These are phyloP conservation scores for Coriolopsis trogii DNA, from an alignment of 1,284 basidiomycete species.

Conservation along the genomic window DNA sequence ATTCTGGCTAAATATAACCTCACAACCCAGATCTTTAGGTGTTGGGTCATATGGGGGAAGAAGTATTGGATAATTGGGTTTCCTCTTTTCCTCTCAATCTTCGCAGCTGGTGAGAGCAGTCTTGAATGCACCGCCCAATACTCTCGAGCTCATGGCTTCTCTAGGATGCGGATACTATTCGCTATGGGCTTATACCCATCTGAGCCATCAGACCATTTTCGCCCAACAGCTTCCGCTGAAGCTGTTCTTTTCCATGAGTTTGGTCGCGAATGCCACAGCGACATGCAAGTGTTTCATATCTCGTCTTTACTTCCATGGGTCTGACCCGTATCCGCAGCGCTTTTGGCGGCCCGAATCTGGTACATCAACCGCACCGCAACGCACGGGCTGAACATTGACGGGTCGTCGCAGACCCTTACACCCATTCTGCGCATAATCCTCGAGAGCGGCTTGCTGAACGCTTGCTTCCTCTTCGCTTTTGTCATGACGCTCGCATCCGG, in stretches of 20 bases:
- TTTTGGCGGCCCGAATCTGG: slow-evolving; percentile 23
- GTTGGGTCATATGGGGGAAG: slow-evolving; percentile 26
- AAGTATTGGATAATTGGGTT: slow-evolving; percentile 15
- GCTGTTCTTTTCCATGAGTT: slow-evolving; percentile 19
- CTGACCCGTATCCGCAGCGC: slow-evolving; percentile 14
- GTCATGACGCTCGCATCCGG: slow-evolving; percentile 15
- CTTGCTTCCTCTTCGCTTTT: slow-evolving; percentile 21
- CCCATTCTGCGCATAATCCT: slow-evolving; percentile 22
- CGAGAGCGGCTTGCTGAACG: slow-evolving; percentile 24
- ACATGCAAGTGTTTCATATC: slow-evolving; percentile 25
- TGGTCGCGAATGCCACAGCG: slow-evolving; percentile 20
- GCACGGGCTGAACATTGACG: background rate
- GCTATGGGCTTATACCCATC: slow-evolving; percentile 10
- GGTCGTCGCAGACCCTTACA: background rate
- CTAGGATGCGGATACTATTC: slow-evolving; percentile 1
- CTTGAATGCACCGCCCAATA: too few species aligned
- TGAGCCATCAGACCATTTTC: slow-evolving; percentile 3
- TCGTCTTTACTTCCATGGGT: too few species aligned
- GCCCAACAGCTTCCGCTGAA: slow-evolving; percentile 11
- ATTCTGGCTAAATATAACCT: background rate
- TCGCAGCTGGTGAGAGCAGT: slow-evolving; percentile 18
- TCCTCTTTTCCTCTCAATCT: slow-evolving; percentile 15
- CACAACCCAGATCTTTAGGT: slow-evolving; percentile 19
- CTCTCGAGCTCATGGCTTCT: too few species aligned
- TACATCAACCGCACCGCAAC: background rate